These are phyloP conservation scores for Chlamydomonas schloesseri DNA, from an alignment of 139 green algal species.

Conservation along the genomic window DNA sequence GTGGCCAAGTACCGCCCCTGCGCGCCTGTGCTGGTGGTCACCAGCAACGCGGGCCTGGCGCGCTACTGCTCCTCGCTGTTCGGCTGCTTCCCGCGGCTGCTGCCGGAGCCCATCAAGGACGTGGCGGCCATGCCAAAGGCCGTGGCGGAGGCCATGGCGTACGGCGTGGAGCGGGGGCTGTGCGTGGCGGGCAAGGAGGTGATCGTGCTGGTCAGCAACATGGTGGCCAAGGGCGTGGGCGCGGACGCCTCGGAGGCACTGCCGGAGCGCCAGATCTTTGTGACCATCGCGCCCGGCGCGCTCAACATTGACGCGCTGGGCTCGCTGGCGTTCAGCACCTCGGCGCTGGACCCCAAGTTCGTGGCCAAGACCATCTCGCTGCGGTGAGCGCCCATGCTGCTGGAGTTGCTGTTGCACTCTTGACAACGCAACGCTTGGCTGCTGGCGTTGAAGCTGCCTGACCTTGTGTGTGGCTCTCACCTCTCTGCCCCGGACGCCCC, in stretches of 20 bases:
- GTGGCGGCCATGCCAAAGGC: slow-evolving; percentile 30
- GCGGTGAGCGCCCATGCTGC: slow-evolving; percentile 32
- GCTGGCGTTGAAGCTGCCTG: neutral
- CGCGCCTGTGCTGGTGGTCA: slow-evolving; percentile 73
- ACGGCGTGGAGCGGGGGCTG: slow-evolving; percentile 58
- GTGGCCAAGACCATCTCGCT: slow-evolving; percentile 66
- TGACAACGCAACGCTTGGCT: neutral
- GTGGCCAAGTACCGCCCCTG: slow-evolving; percentile 79
- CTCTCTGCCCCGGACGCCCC: no score
- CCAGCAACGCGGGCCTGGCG: slow-evolving; percentile 52
- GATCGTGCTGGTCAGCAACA: slow-evolving; percentile 63
- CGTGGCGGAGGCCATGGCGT: slow-evolving; percentile 52
- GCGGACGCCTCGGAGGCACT: neutral
- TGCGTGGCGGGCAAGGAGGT: slow-evolving; percentile 73
- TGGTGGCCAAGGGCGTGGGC: slow-evolving; percentile 33
- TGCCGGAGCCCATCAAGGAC: slow-evolving; percentile 53
- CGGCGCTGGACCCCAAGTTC: slow-evolving; percentile 46
- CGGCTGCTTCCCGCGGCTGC: slow-evolving; percentile 59
- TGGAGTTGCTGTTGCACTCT: neutral
- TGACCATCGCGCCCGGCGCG: slow-evolving; percentile 62
- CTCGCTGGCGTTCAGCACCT: slow-evolving; percentile 47
- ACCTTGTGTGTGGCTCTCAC: no score
- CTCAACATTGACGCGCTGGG: slow-evolving; percentile 60
- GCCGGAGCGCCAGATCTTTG: slow-evolving; percentile 61
- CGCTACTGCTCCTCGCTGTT: slow-evolving; percentile 57